Conservation (phyloP, 768 basidiomycete genomes). For the Boletus rubropictus region DNA sequence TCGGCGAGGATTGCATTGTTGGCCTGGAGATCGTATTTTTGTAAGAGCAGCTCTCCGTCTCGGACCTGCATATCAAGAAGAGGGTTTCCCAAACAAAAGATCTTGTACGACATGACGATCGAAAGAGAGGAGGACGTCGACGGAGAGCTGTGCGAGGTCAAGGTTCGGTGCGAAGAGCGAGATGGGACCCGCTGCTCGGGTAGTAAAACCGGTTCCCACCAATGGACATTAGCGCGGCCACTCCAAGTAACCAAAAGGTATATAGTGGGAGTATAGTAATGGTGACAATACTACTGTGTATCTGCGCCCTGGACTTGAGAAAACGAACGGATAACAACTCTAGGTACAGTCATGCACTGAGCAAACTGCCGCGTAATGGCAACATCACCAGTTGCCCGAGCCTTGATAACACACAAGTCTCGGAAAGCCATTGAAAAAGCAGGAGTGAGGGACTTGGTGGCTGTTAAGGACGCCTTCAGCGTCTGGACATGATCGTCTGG, state of each 20-base stretch:
- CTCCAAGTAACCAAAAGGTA: neutral
- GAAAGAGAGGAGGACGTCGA: constrained; percentile 8
- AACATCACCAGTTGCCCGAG: constrained; percentile 29
- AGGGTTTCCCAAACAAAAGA: constrained; percentile 94
- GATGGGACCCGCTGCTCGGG: neutral
- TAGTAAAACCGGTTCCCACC: constrained; percentile 1
- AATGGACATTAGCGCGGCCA: neutral
- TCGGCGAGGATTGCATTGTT: constrained; percentile 96
- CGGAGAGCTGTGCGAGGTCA: constrained; percentile 5
- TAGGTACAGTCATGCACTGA: constrained; percentile 21
- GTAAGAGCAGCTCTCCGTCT: constrained; percentile 74
- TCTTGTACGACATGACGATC: constrained; percentile 48
- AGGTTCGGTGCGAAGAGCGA: constrained; percentile 6
- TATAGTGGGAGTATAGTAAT: neutral
- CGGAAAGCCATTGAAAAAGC: constrained; percentile 52
- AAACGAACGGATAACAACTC: constrained; percentile 13
- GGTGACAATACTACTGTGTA: neutral
- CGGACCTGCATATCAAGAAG: constrained; percentile 93
- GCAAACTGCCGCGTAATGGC: constrained; percentile 22
- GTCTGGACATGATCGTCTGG: constrained; percentile 32
- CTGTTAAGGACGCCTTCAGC: constrained; percentile 55
- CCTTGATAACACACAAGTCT: constrained; percentile 53
- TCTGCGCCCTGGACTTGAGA: constrained; percentile 14
- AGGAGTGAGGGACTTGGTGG: constrained; percentile 32
- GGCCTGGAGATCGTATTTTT: constrained; percentile 86